phyloP scores from a whole-genome alignment of 176 grass and related monocot species.

The Neostapfia colusana region DNA sequence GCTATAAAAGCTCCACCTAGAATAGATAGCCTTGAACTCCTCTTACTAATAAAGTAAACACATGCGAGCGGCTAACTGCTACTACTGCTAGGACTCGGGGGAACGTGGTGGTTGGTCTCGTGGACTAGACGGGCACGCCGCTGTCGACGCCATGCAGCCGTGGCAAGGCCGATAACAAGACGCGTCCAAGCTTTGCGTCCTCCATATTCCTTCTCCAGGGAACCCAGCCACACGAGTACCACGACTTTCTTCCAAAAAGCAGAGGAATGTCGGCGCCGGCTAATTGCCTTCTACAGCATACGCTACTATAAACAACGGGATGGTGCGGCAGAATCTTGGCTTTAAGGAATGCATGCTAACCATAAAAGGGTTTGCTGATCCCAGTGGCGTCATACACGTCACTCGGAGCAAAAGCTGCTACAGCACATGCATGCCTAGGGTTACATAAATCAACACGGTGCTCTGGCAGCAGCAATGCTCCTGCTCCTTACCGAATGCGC shows the following conservation, averaged over 20 bases:
- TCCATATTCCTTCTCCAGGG: background rate
- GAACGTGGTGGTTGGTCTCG: background rate
- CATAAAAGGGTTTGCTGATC: constrained; percentile 14
- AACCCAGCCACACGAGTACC: background rate
- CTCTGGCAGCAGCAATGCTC: background rate
- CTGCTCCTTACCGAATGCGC: too few species aligned
- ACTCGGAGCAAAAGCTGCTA: constrained; percentile 9
- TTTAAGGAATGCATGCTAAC: constrained; percentile 6
- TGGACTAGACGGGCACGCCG: too few species aligned
- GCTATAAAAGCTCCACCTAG: too few species aligned
- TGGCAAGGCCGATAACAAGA: background rate
- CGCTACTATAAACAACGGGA: background rate
- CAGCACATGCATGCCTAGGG: background rate
- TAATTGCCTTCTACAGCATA: background rate
- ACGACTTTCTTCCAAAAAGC: background rate
- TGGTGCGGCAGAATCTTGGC: constrained; percentile 25
- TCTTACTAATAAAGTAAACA: background rate
- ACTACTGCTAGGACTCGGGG: background rate
- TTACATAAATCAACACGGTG: too few species aligned
- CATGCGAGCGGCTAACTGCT: background rate
- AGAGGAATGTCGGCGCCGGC: background rate
- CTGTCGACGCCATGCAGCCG: background rate
- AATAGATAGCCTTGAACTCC: too few species aligned
- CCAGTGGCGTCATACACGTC: background rate
- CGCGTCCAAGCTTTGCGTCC: background rate